phyloP scores from a whole-genome alignment of 2,329 filamentous ascomycete genomes.

The Apiospora rasikravindrae region DNA sequence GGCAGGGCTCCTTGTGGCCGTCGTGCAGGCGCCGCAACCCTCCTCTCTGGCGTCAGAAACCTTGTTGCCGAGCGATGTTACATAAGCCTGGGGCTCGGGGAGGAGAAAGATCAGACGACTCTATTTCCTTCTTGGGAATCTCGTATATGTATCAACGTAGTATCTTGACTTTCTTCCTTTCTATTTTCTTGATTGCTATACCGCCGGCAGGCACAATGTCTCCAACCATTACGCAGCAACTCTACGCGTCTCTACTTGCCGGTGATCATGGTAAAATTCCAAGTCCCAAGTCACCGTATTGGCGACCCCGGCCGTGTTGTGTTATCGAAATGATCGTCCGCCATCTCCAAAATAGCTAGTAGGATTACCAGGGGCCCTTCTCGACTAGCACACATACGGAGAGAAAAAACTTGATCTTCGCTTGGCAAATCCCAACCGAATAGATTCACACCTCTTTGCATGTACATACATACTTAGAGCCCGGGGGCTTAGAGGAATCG shows the following conservation, averaged over 20 bases:
- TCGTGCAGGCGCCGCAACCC: background rate
- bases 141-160: slow-evolving; percentile 6
- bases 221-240: background rate
- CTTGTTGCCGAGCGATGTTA: background rate
- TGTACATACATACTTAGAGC: background rate
- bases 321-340: background rate
- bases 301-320: background rate
- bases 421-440: background rate
- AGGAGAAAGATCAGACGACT: background rate
- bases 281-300: background rate
- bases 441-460: background rate
- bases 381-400: background rate
- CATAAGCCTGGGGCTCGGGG: background rate
- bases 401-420: background rate
- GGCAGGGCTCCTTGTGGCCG: background rate
- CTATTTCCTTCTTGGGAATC: background rate
- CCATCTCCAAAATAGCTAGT: slow-evolving; percentile 8
- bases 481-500: background rate
- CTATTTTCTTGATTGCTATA: background rate
- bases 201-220: background rate
- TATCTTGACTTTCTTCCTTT: background rate
- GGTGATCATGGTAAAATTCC: background rate
- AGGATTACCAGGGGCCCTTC: background rate
- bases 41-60: background rate
- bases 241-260: background rate